Base-by-base conservation (phyloP, 805 yeast genomes). In the Saccharomyces cerevisiae region DNA sequence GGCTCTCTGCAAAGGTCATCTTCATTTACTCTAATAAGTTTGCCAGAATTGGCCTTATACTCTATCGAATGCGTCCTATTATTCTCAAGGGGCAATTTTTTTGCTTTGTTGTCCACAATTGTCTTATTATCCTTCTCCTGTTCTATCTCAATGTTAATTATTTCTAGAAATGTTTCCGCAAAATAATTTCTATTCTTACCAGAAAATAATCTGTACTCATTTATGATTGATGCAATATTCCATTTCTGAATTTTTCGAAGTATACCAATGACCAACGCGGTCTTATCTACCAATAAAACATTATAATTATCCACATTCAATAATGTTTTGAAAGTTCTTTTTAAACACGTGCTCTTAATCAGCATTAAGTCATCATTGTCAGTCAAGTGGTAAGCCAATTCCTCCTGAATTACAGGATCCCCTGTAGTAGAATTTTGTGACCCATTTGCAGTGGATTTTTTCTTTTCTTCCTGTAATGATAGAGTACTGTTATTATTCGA, bases 211-310 rank as follows among this genome's bases (percentile, higher is more conserved):
- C 96, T 75, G 70, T 89, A 94, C 68, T 92, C 98, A 61, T 85
- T 85, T 24, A 90, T 79, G 4, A 92, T 82, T 21, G 95, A 84
- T 26, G 91, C 82, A 65, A 86, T 85, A 61, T 83, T 85, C 98
- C 97, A 92, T 70, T 86, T 86, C 69, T 89, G 94, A 43, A 91
- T 75, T 66, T 85, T 84, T 51, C 99, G 75, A 32, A 94, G 71
- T 2, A 91, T 75, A 0, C 97, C 97, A 10, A 89, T 80, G 21
- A 91, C 76, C 11, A 94, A 81, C 55, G 86, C 84, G 6, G 91
- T 84, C 41, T 86, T 80, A 65, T 94, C 98, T 24, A 94, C 82
- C 13, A 92, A 68, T 48, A 92, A 72, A 4, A 87, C 67, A 51
- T 90, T 90, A 62, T 85, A 83, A 59, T 84, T 74, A 27, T 78